A percentile compares a stretch with the other conserved stretches of the same genome.
Conservation (phyloP, 106 monocot species). For the Alisma plantagoaquatica region DNA sequence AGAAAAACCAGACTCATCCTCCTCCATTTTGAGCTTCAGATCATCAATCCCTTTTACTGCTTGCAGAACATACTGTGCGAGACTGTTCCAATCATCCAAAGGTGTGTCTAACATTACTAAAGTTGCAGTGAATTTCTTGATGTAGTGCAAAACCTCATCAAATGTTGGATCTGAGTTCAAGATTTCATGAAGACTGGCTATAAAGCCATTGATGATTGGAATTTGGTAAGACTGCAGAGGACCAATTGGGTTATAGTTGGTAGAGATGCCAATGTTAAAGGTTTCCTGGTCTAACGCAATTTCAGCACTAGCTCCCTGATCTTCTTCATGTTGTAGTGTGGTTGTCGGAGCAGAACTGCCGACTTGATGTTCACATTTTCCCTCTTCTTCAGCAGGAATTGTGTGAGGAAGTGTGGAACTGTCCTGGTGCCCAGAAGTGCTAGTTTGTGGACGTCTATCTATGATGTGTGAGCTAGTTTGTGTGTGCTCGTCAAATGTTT, state of each 20-base stretch:
- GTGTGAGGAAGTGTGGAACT: too few relatives aligned
- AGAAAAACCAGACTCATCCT: neutral
- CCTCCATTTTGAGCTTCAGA: neutral
- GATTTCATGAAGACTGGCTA: neutral
- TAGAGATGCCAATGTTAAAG: neutral
- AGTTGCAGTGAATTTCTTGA: neutral
- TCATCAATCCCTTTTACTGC: neutral
- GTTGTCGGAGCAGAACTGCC: too few relatives aligned
- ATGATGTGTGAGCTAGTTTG: too few relatives aligned
- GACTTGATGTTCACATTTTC: too few relatives aligned
- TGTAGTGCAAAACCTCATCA: neutral
- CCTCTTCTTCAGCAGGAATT: too few relatives aligned
- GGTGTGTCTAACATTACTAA: neutral
- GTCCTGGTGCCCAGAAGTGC: too few relatives aligned
- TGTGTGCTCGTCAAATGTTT: too few relatives aligned
- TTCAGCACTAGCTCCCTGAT: neutral
- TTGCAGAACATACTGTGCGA: neutral
- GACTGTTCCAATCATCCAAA: conserved; percentile 1
- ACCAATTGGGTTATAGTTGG: neutral
- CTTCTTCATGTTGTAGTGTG: too few relatives aligned
- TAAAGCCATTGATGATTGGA: neutral
- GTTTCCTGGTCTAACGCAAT: neutral
- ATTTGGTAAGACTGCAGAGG: neutral
- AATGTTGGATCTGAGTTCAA: neutral
- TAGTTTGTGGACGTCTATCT: too few relatives aligned